A percentile compares a stretch with the other conserved stretches of the same genome.
phyloP scores from a whole-genome alignment of 2,329 filamentous ascomycete genomes.

The Magnaporthiopsis incrustans region DNA sequence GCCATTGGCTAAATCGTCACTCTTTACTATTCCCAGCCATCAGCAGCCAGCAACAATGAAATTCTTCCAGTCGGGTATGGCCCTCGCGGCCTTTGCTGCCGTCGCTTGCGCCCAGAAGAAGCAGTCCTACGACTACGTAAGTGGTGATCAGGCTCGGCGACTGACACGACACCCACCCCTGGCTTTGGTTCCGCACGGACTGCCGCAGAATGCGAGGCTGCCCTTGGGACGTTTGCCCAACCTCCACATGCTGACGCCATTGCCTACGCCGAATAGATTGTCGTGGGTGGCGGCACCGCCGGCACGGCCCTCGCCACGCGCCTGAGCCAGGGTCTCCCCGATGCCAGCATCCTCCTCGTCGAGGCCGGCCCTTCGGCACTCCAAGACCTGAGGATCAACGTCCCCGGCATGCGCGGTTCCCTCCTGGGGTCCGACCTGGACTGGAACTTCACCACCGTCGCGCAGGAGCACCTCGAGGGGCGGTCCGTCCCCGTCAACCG shows the following conservation, averaged over 20 bases:
- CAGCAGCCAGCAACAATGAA: neutral
- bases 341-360: conserved; percentile 21
- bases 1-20: neutral
- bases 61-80: conserved; percentile 1
- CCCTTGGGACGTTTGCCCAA: no score
- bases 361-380: conserved; percentile 21
- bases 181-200: no score
- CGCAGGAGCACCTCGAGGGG: conserved; percentile 19
- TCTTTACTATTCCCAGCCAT: conserved; percentile 3
- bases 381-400: conserved; percentile 19
- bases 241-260: neutral
- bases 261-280: conserved; percentile 8
- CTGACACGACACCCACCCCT: no score
- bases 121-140: conserved; percentile 3
- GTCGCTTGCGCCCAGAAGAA: neutral
- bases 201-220: no score
- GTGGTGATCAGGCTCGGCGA: neutral
- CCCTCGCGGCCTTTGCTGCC: neutral
- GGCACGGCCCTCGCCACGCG: conserved; percentile 18
- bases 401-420: conserved; percentile 20
- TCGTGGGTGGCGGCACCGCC: conserved; percentile 20
- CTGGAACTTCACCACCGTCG: conserved; percentile 31
- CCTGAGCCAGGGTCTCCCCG: conserved; percentile 16
- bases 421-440: conserved; percentile 20
- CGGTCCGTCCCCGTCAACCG: conserved; percentile 23